A percentile compares a stretch with the other conserved stretches of the same genome.
Evolutionary conservation across 306 rosid genomes (phyloP).

Genomic region (Purshia tridentata): DNA sequence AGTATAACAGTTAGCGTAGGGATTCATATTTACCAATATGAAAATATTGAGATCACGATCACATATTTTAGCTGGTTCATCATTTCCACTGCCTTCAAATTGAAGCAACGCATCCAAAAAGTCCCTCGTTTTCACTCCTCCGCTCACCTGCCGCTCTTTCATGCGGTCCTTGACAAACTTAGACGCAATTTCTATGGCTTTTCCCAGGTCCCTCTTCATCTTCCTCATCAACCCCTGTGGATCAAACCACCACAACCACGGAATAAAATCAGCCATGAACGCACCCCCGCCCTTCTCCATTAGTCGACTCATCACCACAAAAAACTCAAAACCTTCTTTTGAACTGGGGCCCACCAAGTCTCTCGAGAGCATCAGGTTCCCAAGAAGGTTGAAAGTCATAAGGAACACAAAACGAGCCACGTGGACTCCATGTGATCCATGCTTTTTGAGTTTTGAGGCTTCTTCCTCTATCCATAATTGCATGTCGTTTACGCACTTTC

Average conservation of each 20-base stretch:
- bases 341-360: conserved; percentile 49
- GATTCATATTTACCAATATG: conserved; percentile 51
- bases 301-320: conserved; percentile 35
- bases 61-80: conserved; percentile 33
- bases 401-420: conserved; percentile 54
- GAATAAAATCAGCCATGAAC: conserved; percentile 24
- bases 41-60: conserved; percentile 49
- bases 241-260: conserved; percentile 11
- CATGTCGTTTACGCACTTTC: conserved; percentile 49
- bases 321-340: conserved; percentile 47
- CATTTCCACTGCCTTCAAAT: conserved; percentile 31
- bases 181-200: conserved; percentile 39
- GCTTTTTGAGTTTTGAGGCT: not conserved
- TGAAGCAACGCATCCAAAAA: conserved; percentile 56
- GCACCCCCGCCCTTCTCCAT: conserved; percentile 54
- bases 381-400: conserved; percentile 53
- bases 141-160: conserved; percentile 1
- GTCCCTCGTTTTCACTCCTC: conserved; percentile 24
- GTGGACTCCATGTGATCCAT: conserved; percentile 30
- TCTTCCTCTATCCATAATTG: conserved; percentile 49
- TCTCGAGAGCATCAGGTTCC: conserved; percentile 53
- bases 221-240: conserved; percentile 14
- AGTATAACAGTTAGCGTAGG: no score
- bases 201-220: conserved; percentile 49
- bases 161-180: conserved; percentile 38